Evolutionary conservation across 305 asterid genomes (phyloP).

Genomic region (Solanum chacoense): DNA sequence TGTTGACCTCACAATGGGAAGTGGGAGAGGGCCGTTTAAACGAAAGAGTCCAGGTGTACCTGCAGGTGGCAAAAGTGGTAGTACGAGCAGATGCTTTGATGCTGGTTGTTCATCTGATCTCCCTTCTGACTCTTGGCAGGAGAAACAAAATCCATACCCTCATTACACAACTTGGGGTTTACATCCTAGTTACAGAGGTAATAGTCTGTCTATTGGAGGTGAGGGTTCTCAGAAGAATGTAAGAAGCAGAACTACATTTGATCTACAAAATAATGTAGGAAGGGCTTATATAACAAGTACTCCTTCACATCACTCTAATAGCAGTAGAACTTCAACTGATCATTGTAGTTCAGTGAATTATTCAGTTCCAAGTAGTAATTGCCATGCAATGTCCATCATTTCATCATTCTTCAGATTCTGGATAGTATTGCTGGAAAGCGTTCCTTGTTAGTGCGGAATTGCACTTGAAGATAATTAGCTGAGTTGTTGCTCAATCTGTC

Average conservation of each 20-base stretch:
- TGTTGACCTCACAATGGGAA: constrained; percentile 33
- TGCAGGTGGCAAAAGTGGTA: constrained; percentile 40
- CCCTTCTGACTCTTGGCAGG: constrained; percentile 46
- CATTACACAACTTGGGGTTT: constrained; percentile 37
- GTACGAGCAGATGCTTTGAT: constrained; percentile 46
- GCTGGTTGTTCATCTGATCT: constrained; percentile 57
- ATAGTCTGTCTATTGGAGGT: constrained; percentile 34
- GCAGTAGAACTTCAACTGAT: constrained; percentile 19
- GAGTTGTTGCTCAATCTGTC: not conserved
- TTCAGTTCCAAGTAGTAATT: constrained; percentile 25
- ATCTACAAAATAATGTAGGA: constrained; percentile 26
- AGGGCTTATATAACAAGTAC: constrained; percentile 30
- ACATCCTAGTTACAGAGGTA: constrained; percentile 34
- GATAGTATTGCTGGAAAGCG: not conserved
- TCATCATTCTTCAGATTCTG: not conserved
- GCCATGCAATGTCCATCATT: not conserved
- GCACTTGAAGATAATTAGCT: not conserved
- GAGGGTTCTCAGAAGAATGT: constrained; percentile 50
- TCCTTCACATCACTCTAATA: constrained; percentile 17
- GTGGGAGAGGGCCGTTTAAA: constrained; percentile 44
- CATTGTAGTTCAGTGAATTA: constrained; percentile 27
- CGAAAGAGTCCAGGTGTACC: constrained; percentile 52
- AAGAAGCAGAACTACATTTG: constrained; percentile 45
- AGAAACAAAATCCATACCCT: constrained; percentile 43
- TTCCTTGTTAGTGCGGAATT: not conserved